Evolutionary conservation across 2,329 filamentous ascomycete species (phyloP).

Genomic region (Cryoendolithus antarcticus): DNA sequence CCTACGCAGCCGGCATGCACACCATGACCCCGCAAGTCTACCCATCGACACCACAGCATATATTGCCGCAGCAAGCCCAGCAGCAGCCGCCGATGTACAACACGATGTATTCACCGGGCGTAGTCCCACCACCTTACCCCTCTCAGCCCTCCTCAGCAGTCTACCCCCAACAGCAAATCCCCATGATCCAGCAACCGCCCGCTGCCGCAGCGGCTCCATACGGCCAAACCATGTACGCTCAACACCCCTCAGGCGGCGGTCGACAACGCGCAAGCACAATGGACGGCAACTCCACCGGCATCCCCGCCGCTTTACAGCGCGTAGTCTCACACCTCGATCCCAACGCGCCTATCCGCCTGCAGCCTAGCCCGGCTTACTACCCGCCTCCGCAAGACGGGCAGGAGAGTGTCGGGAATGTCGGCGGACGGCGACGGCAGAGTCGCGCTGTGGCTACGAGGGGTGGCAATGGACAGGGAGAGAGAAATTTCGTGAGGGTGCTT

Average conservation of each 20-base stretch:
- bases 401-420: constrained; percentile 51
- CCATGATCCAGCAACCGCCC: constrained; percentile 46
- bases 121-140: constrained; percentile 67
- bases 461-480: constrained; percentile 32
- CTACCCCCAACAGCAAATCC: constrained; percentile 54
- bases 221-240: constrained; percentile 61
- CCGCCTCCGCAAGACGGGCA: constrained; percentile 81
- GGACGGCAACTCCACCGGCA: constrained; percentile 77
- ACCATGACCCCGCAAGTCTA: constrained; percentile 23
- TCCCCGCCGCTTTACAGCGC: constrained; percentile 82
- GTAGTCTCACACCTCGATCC: constrained; percentile 94
- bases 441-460: constrained; percentile 35
- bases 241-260: constrained; percentile 63
- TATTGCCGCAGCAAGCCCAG: constrained; percentile 10
- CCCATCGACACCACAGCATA: constrained; percentile 2
- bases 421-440: constrained; percentile 56
- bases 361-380: constrained; percentile 94
- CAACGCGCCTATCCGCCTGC: constrained; percentile 81
- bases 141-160: constrained; percentile 47
- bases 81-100: constrained; percentile 50
- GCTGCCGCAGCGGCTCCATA: constrained; percentile 33
- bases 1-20: constrained; percentile 19
- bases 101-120: constrained; percentile 56
- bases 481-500: constrained; percentile 87
- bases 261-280: constrained; percentile 90